Percentiles rank a stretch among this genome's conserved stretches.
Conservation (phyloP, 2,329 filamentous ascomycete genomes). For the Leptosphaerulina australis region DNA sequence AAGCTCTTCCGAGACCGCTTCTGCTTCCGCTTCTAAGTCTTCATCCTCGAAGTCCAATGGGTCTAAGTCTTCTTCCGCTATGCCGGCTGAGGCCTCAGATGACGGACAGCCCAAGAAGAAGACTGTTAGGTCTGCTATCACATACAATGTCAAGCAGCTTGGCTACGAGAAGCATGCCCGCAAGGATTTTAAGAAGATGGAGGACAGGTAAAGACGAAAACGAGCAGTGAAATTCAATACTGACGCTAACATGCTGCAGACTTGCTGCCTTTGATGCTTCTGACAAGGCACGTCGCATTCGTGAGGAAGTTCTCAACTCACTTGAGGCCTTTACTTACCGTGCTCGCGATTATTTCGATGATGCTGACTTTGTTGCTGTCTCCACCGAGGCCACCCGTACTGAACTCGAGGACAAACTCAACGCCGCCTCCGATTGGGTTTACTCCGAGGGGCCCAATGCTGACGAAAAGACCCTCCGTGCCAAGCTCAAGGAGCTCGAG, state of each 20-base stretch:
- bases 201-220: constrained; percentile 56
- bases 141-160: constrained; percentile 52
- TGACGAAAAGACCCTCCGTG: constrained; percentile 73
- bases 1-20: constrained; percentile 52
- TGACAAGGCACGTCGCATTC: constrained; percentile 74
- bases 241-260: constrained; percentile 51
- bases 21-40: constrained; percentile 51
- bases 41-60: constrained; percentile 51
- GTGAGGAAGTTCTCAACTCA: constrained; percentile 88
- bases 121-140: constrained; percentile 59
- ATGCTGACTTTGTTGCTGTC: constrained; percentile 72
- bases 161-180: constrained; percentile 63
- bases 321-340: constrained; percentile 95
- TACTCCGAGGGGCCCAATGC: constrained; percentile 84
- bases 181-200: constrained; percentile 65
- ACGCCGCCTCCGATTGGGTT: constrained; percentile 83
- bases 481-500: constrained; percentile 77
- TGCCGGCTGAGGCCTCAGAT: constrained; percentile 56
- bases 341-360: constrained; percentile 79
- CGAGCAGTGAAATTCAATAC: not conserved
- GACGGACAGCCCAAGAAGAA: constrained; percentile 56
- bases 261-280: constrained; percentile 85
- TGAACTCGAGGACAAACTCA: constrained; percentile 70
- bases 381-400: constrained; percentile 72
- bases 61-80: constrained; percentile 53